Percentiles rank a stretch among this genome's conserved stretches.
Conservation (phyloP, 2,329 filamentous ascomycete genomes). For the Stylonectria norvegica region DNA sequence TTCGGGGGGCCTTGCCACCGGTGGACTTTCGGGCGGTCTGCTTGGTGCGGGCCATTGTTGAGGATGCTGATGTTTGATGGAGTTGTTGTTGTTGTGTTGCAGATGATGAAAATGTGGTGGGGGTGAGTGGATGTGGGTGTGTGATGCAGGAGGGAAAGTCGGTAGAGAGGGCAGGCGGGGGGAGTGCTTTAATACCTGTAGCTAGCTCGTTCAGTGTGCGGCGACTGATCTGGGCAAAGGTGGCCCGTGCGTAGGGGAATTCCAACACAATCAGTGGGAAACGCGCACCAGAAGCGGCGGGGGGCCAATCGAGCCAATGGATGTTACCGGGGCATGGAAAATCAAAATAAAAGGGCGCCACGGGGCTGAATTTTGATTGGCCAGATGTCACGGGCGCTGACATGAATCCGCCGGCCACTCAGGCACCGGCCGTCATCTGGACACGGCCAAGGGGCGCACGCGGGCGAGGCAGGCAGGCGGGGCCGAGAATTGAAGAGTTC, state of each 20-base stretch:
- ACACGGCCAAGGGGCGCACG: too few relatives aligned
- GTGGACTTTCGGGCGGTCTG: slow-evolving; percentile 73
- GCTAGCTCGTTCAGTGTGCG: slow-evolving; percentile 25
- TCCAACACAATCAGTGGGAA: too few relatives aligned
- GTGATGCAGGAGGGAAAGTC: slow-evolving; percentile 43
- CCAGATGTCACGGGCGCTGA: slow-evolving; percentile 7
- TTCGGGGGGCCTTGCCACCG: slow-evolving; percentile 76
- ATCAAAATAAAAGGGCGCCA: slow-evolving; percentile 18
- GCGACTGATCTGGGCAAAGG: slow-evolving; percentile 37
- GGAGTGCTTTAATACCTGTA: slow-evolving; percentile 41
- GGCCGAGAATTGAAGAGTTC: too few relatives aligned
- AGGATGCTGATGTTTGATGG: slow-evolving; percentile 32
- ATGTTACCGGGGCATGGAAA: slow-evolving; percentile 15
- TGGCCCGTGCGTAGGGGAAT: slow-evolving; percentile 24
- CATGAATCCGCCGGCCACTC: too few relatives aligned
- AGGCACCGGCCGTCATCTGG: too few relatives aligned
- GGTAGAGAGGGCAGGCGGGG: slow-evolving; percentile 40
- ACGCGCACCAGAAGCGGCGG: too few relatives aligned
- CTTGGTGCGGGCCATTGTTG: slow-evolving; percentile 62
- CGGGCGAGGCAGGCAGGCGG: too few relatives aligned
- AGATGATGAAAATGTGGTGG: slow-evolving; percentile 28
- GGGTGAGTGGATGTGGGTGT: slow-evolving; percentile 34
- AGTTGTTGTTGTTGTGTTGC: slow-evolving; percentile 27
- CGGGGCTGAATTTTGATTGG: slow-evolving; percentile 29
- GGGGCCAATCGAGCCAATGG: slow-evolving; percentile 14